These are phyloP conservation scores for Suillus fuscotomentosus DNA, from an alignment of 768 basidiomycete genomes.

Conservation along the genomic window DNA sequence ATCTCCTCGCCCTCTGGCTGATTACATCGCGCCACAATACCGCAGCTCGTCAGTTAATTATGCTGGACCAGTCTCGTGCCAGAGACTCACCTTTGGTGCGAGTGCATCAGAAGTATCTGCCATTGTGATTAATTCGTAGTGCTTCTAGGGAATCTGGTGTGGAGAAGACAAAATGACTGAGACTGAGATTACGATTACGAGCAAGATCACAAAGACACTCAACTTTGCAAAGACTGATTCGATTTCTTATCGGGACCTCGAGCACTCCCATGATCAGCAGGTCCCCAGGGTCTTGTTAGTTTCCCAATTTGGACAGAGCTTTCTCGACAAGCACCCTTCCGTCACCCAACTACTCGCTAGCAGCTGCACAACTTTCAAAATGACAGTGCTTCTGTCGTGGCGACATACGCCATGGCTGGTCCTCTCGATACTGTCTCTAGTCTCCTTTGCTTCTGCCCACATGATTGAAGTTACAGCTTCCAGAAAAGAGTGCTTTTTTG, in stretches of 20 bases:
- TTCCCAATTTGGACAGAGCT: not conserved
- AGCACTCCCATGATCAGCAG: not conserved
- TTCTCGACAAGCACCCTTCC: not conserved
- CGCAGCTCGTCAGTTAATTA: not conserved
- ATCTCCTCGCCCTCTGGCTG: constrained; percentile 63
- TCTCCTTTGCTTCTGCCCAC: constrained; percentile 51
- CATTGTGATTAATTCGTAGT: constrained; percentile 36
- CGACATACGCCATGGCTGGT: constrained; percentile 38
- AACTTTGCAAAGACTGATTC: constrained; percentile 8
- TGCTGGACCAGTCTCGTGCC: constrained; percentile 15
- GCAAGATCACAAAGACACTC: constrained; percentile 9
- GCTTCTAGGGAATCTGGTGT: constrained; percentile 1
- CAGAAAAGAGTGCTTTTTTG: constrained; percentile 94
- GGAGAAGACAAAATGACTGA: constrained; percentile 1
- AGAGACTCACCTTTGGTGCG: constrained; percentile 62
- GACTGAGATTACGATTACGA: constrained; percentile 3
- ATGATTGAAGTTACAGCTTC: constrained; percentile 74
- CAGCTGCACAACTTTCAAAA: constrained; percentile 6
- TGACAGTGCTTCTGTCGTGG: constrained; percentile 33
- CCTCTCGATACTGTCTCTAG: constrained; percentile 35
- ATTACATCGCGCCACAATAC: constrained; percentile 4
- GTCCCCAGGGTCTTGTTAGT: constrained; percentile 27
- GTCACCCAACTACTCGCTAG: not conserved
- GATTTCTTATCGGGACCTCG: constrained; percentile 13
- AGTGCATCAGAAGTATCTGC: constrained; percentile 61